Percentiles rank a stretch among this genome's conserved stretches.
Evolutionary conservation across 2,329 filamentous ascomycete species (phyloP).

Genomic region (Aspergillus texensis): DNA sequence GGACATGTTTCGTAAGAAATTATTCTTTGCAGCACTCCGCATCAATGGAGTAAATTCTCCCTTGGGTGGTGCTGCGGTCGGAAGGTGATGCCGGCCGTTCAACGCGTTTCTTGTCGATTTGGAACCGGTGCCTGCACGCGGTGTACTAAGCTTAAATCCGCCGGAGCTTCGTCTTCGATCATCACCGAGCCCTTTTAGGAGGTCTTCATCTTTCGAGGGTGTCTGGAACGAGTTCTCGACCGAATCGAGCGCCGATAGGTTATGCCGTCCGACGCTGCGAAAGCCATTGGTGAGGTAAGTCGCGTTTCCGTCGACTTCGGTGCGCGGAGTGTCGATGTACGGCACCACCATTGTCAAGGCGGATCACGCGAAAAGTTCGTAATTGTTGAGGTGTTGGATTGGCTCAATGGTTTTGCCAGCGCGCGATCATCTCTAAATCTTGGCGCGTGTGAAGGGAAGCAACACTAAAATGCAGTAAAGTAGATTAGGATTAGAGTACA

Average conservation of each 20-base stretch:
- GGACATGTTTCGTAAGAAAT: conserved; percentile 61
- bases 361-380: conserved; percentile 15
- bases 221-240: conserved; percentile 86
- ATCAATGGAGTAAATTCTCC: conserved; percentile 94
- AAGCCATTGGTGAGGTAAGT: conserved; percentile 73
- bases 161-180: conserved; percentile 55
- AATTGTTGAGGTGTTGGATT: not conserved
- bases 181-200: conserved; percentile 75
- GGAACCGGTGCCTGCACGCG: conserved; percentile 65
- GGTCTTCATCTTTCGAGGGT: conserved; percentile 73
- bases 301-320: conserved; percentile 75
- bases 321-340: conserved; percentile 83
- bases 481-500: not conserved
- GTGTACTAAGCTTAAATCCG: conserved; percentile 68
- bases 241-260: conserved; percentile 67
- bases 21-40: conserved; percentile 73
- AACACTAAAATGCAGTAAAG: conserved; percentile 2
- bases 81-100: conserved; percentile 71
- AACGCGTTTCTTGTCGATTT: conserved; percentile 54
- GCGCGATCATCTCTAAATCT: conserved; percentile 29
- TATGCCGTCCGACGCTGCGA: conserved; percentile 53
- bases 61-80: conserved; percentile 55
- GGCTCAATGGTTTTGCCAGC: conserved; percentile 19
- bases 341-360: conserved; percentile 62
- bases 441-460: conserved; percentile 6